These are phyloP conservation scores for Aureobasidium namibiae DNA, from an alignment of 2,329 filamentous ascomycete species.

Conservation along the genomic window DNA sequence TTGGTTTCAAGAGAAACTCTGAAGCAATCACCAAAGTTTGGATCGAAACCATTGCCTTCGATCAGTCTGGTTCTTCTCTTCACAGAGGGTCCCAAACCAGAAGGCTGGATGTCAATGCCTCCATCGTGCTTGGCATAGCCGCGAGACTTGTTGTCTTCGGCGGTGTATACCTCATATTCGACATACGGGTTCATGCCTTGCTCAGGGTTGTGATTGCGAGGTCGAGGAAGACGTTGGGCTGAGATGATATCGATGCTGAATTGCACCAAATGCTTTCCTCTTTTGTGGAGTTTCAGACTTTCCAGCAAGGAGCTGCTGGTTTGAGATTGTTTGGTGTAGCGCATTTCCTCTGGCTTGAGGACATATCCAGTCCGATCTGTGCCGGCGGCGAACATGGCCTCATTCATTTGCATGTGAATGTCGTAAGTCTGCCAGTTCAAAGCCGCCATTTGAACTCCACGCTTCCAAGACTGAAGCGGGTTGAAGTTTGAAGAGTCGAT, in stretches of 20 bases:
- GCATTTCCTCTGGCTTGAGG: conserved; percentile 79
- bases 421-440: conserved; percentile 99
- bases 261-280: conserved; percentile 71
- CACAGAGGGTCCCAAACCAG: conserved; percentile 62
- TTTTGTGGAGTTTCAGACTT: conserved; percentile 44
- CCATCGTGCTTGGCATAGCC: conserved; percentile 60
- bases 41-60: conserved; percentile 87
- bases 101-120: conserved; percentile 56
- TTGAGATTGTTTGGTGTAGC: conserved; percentile 53
- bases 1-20: conserved; percentile 83
- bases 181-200: conserved; percentile 84
- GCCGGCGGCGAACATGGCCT: conserved; percentile 92
- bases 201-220: conserved; percentile 61
- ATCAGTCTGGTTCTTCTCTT: conserved; percentile 73
- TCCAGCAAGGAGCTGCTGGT: conserved; percentile 36
- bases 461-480: conserved; percentile 85
- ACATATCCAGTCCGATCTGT: conserved; percentile 86
- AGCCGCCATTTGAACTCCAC: conserved; percentile 94
- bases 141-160: conserved; percentile 75
- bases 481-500: conserved; percentile 90
- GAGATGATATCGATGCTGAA: conserved; percentile 88
- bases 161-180: conserved; percentile 88
- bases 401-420: conserved; percentile 88
- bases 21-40: conserved; percentile 72
- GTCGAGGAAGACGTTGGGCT: conserved; percentile 86